Percentiles rank a stretch among this genome's conserved stretches.
These are phyloP conservation scores for Moesziomyces globuligerus DNA, from an alignment of 1,284 basidiomycete species.

Conservation along the genomic window DNA sequence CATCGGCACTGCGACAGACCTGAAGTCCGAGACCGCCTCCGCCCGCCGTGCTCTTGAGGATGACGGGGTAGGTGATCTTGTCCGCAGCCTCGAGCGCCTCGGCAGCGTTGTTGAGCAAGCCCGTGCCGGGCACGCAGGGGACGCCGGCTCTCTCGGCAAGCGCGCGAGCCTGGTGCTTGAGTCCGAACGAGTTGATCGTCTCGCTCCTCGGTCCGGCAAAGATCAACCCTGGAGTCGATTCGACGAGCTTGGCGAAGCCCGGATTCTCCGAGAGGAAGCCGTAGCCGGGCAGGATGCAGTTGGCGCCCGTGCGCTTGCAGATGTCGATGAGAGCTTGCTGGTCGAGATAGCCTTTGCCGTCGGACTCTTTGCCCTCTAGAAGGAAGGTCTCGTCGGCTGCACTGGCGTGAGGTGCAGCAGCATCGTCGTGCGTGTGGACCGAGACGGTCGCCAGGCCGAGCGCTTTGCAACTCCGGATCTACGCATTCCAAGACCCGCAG, in stretches of 20 bases:
- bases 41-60: constrained; percentile 78
- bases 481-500: neutral
- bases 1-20: constrained; percentile 71
- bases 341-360: constrained; percentile 59
- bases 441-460: constrained; percentile 72
- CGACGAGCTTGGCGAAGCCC: constrained; percentile 66
- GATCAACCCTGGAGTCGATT: constrained; percentile 71
- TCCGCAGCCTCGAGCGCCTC: constrained; percentile 70
- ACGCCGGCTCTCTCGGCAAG: constrained; percentile 72
- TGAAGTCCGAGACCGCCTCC: constrained; percentile 79
- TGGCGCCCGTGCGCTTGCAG: constrained; percentile 9
- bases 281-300: constrained; percentile 74
- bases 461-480: constrained; percentile 71
- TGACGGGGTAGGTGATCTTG: constrained; percentile 73
- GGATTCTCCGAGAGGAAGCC: constrained; percentile 75
- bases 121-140: constrained; percentile 74
- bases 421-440: constrained; percentile 73
- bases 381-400: constrained; percentile 23
- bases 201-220: constrained; percentile 75
- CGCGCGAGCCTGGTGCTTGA: constrained; percentile 74
- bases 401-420: constrained; percentile 70
- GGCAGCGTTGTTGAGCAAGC: constrained; percentile 68
- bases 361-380: constrained; percentile 68
- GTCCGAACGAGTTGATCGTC: constrained; percentile 73
- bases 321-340: constrained; percentile 28